Percentiles rank a stretch among this genome's conserved stretches.
Evolutionary conservation across 495 filamentous ascomycete genomes (phyloP).

Genomic region (Penicillium antarcticum): DNA sequence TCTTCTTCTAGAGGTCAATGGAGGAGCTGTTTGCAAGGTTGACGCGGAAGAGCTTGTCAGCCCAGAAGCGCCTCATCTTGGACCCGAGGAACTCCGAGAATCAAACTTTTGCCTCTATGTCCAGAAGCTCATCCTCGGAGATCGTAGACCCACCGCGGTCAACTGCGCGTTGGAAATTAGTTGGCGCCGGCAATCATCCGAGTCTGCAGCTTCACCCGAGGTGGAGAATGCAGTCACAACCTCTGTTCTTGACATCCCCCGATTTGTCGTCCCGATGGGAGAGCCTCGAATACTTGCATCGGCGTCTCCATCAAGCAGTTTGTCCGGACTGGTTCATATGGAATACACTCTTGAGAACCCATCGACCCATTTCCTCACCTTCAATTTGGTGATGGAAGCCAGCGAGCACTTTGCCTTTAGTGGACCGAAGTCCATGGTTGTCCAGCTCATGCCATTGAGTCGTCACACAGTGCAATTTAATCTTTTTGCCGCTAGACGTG

Average conservation of each 20-base stretch:
- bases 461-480: slow-evolving; percentile 66
- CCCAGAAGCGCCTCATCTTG: slow-evolving; percentile 37
- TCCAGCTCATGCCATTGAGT: slow-evolving; percentile 78
- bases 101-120: slow-evolving; percentile 67
- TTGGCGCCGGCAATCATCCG: slow-evolving; percentile 59
- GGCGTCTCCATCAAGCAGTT: slow-evolving; percentile 41
- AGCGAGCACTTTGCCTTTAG: slow-evolving; percentile 92
- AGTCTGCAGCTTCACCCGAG: slow-evolving; percentile 1
- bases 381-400: slow-evolving; percentile 87
- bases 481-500: slow-evolving; percentile 55
- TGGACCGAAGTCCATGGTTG: slow-evolving; percentile 71
- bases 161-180: slow-evolving; percentile 72
- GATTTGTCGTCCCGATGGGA: slow-evolving; percentile 70
- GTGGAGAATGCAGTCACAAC: slow-evolving; percentile 24
- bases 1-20: slow-evolving; percentile 50
- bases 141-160: slow-evolving; percentile 65
- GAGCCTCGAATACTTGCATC: slow-evolving; percentile 86
- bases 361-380: slow-evolving; percentile 88
- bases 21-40: slow-evolving; percentile 48
- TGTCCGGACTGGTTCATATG: slow-evolving; percentile 47
- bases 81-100: slow-evolving; percentile 63
- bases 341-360: slow-evolving; percentile 87
- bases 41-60: slow-evolving; percentile 36
- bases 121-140: slow-evolving; percentile 73
- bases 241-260: slow-evolving; percentile 68